phyloP scores from a whole-genome alignment of 2,329 filamentous ascomycete species.

The Bipolaris bicolor region DNA sequence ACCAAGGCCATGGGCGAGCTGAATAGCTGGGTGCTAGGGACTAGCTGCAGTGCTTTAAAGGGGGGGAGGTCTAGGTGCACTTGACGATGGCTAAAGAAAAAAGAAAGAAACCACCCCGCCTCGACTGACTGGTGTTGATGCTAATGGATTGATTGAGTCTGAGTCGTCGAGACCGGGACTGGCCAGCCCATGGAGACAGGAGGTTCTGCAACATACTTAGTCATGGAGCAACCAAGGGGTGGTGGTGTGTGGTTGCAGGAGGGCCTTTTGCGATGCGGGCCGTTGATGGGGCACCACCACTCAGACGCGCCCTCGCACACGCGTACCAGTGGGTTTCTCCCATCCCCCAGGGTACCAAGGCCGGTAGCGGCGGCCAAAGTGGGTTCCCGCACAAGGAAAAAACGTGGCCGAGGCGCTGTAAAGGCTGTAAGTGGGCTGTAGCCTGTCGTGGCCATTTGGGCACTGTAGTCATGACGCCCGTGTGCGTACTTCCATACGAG shows the following conservation, averaged over 20 bases:
- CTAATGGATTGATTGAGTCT: neutral
- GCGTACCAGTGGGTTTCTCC: constrained; percentile 1
- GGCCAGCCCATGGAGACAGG: neutral
- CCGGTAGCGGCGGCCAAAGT: constrained; percentile 14
- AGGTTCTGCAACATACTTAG: neutral
- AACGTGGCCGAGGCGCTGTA: constrained; percentile 16
- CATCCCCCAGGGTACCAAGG: constrained; percentile 2
- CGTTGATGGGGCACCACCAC: neutral
- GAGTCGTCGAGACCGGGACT: neutral
- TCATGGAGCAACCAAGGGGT: neutral
- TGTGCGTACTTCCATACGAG: neutral
- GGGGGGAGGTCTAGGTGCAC: constrained; percentile 1
- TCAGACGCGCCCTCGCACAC: neutral
- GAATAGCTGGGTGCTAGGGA: constrained; percentile 4
- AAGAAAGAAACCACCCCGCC: neutral
- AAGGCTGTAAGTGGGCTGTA: neutral
- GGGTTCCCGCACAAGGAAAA: constrained; percentile 11
- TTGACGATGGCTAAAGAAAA: neutral
- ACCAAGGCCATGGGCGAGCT: neutral
- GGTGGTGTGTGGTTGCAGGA: neutral
- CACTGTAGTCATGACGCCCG: neutral
- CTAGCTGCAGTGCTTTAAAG: constrained; percentile 5
- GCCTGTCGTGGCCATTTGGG: neutral
- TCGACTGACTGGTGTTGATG: neutral
- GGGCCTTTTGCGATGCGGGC: neutral